Percentiles rank a stretch among this genome's conserved stretches.
Evolutionary conservation across 352 stramenopile genomes (phyloP).

Genomic region (Phytophthora hibernalis): DNA sequence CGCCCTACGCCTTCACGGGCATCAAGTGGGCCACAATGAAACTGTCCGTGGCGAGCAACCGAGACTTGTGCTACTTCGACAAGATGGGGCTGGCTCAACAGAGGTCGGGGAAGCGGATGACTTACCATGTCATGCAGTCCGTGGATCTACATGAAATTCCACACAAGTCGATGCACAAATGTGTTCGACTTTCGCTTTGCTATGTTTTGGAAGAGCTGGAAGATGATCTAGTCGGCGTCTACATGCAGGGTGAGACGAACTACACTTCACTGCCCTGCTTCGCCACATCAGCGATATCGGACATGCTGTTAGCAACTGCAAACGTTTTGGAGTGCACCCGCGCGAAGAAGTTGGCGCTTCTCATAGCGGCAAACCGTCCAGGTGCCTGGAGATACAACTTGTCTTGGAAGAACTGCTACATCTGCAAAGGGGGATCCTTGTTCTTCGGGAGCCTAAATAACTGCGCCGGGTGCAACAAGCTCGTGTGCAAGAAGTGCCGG

Average conservation of each 20-base stretch:
- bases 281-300: slow-evolving; percentile 30
- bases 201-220: slow-evolving; percentile 54
- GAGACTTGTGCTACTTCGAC: slow-evolving; percentile 59
- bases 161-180: slow-evolving; percentile 35
- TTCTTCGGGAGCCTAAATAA: slow-evolving; percentile 38
- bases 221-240: slow-evolving; percentile 39
- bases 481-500: slow-evolving; percentile 46
- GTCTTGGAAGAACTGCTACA: slow-evolving; percentile 32
- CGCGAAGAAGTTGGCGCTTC: slow-evolving; percentile 40
- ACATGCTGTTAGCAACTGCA: slow-evolving; percentile 32
- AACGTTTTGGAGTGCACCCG: slow-evolving; percentile 40
- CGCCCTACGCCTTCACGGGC: slow-evolving; percentile 50
- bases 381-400: slow-evolving; percentile 21
- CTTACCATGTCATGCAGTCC: slow-evolving; percentile 55
- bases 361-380: slow-evolving; percentile 2
- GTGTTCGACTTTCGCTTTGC: slow-evolving; percentile 36
- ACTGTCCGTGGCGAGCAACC: slow-evolving; percentile 43
- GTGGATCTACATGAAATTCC: slow-evolving; percentile 41
- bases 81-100: slow-evolving; percentile 49
- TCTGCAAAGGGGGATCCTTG: slow-evolving; percentile 34
- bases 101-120: slow-evolving; percentile 41
- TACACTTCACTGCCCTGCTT: slow-evolving; percentile 33
- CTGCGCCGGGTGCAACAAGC: slow-evolving; percentile 37
- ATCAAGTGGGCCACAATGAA: slow-evolving; percentile 54
- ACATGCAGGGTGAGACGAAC: slow-evolving; percentile 44